Evolutionary conservation across 106 monocot species (phyloP).

Genomic region (Gastrodia elata): DNA sequence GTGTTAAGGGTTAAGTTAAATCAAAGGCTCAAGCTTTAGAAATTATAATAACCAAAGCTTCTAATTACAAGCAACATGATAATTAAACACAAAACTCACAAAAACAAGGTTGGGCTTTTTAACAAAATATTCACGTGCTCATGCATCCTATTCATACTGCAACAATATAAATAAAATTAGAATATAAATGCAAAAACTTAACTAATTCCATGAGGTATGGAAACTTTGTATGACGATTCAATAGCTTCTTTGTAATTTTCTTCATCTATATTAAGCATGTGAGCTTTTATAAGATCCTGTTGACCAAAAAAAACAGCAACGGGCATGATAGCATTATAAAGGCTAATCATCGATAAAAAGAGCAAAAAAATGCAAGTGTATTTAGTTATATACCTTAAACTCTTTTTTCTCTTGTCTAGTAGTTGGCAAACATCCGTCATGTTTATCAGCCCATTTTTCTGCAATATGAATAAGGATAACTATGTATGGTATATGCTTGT

Average conservation of each 20-base stretch:
- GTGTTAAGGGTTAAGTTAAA: too few species aligned
- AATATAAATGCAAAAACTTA: conserved; percentile 26
- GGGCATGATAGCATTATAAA: conserved; percentile 2
- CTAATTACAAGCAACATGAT: neutral
- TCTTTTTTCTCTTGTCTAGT: conserved; percentile 95
- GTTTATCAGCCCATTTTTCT: conserved; percentile 74
- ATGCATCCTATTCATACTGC: neutral
- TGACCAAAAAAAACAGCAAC: conserved; percentile 3
- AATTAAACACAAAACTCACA: neutral
- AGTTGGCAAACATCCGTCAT: conserved; percentile 70
- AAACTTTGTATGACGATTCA: conserved; percentile 88
- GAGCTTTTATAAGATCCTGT: conserved; percentile 70
- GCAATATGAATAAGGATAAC: conserved; percentile 80
- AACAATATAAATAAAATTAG: neutral
- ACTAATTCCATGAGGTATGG: conserved; percentile 70
- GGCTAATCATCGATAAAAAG: neutral
- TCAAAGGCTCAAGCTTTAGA: neutral
- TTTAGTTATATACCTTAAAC: conserved; percentile 59
- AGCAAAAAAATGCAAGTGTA: neutral
- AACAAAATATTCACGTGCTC: neutral
- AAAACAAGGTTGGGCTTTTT: neutral
- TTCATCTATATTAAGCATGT: conserved; percentile 84
- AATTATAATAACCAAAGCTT: neutral
- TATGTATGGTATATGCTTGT: conserved; percentile 92
- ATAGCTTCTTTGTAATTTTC: conserved; percentile 98